Conservation (phyloP, 108 stramenopile species). For the Schizochytrium sp. region DNA sequence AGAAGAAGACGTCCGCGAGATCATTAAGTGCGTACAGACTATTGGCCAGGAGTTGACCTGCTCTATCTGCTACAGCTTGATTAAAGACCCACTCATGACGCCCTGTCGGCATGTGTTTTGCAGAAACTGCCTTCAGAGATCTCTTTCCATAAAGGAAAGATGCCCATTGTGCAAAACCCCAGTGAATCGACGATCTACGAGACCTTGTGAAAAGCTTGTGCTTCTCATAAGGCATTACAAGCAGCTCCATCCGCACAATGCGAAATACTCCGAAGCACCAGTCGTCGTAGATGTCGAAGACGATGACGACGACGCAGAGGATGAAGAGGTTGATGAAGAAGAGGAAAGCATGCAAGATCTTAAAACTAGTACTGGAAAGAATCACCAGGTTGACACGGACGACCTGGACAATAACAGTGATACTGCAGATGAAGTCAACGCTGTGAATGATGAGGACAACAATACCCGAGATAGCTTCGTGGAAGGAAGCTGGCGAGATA, state of each 20-base stretch:
- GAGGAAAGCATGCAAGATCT: neutral
- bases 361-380: neutral
- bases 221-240: conserved; percentile 31
- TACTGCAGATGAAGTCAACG: neutral
- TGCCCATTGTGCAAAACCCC: conserved; percentile 44
- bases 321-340: neutral
- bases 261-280: conserved; percentile 19
- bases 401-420: neutral
- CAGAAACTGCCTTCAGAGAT: conserved; percentile 23
- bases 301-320: neutral
- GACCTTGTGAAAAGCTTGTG: conserved; percentile 11
- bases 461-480: neutral
- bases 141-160: neutral
- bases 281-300: neutral
- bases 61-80: conserved; percentile 35
- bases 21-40: conserved; percentile 11
- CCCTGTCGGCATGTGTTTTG: conserved; percentile 36
- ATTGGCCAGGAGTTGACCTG: conserved; percentile 55
- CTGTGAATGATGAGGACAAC: neutral
- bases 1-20: conserved; percentile 3
- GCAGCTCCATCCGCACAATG: conserved; percentile 34
- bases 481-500: neutral
- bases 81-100: conserved; percentile 36
- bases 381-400: neutral
- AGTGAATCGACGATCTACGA: neutral